Conservation (phyloP, 306 rosid genomes). For the Hippophae gyantsensis region DNA sequence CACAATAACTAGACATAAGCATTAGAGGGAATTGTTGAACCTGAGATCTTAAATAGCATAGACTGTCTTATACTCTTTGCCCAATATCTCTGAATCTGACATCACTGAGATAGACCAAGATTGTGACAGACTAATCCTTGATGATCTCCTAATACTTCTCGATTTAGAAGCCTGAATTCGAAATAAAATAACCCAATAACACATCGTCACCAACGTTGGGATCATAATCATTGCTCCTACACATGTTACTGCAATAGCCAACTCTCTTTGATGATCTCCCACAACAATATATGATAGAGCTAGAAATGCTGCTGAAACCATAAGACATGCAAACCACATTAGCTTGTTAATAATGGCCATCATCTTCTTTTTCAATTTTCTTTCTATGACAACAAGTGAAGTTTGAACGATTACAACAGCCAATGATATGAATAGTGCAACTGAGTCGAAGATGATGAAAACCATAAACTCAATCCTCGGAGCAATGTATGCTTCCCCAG, state of each 20-base stretch:
- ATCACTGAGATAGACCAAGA: constrained; percentile 42
- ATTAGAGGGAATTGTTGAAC: constrained; percentile 2
- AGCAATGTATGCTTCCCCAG: constrained; percentile 55
- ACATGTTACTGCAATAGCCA: constrained; percentile 55
- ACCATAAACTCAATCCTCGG: constrained; percentile 30
- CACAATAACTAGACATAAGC: no score
- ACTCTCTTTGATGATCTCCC: constrained; percentile 41
- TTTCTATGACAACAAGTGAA: constrained; percentile 58
- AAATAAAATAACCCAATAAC: constrained; percentile 60
- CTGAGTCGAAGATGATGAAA: constrained; percentile 58
- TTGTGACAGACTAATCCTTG: constrained; percentile 39
- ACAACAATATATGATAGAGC: constrained; percentile 70
- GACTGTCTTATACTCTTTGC: constrained; percentile 44
- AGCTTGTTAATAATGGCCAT: constrained; percentile 67
- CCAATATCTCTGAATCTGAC: constrained; percentile 43
- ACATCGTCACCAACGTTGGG: constrained; percentile 59
- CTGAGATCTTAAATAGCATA: constrained; percentile 46
- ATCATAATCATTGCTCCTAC: constrained; percentile 70
- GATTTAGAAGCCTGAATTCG: constrained; percentile 48
- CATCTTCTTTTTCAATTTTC: constrained; percentile 52
- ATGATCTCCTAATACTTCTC: constrained; percentile 42
- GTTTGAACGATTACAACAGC: constrained; percentile 87
- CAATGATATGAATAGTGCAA: constrained; percentile 70
- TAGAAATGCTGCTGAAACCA: constrained; percentile 62
- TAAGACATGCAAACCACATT: constrained; percentile 77